Evolutionary conservation across 2,329 filamentous ascomycete genomes (phyloP), one percentile per base, ranked within the genome.

Genomic region (Aspergillus amoenus): DNA sequence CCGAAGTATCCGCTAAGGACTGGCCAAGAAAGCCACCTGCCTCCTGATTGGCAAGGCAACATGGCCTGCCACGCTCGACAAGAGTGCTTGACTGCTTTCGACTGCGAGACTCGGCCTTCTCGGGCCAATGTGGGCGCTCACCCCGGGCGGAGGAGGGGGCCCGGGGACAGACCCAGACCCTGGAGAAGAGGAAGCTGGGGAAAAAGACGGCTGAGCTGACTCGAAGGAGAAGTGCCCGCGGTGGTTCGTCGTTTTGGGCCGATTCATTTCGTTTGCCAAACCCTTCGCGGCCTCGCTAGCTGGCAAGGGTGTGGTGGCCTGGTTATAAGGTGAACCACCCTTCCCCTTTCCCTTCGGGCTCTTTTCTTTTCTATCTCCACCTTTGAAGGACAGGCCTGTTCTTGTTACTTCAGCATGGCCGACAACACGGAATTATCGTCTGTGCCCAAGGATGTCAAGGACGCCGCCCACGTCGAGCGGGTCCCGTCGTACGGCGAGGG

Each of bases 401-500:
- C 41, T 5, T 12, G 17, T 37, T 17, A 15, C 15, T 15, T 13
- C 49, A 39, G 9, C 9, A 56, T 61, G 59, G 47, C 59, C 22
- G 41, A 50, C 11, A 50, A 57, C 11, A 27, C 18, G 32, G 61
- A 59, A 17, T 15, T 46, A 12, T 32, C 51, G 9, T 39, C 24
- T n/a, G 49, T 37, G 37, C 6, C 44, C 21, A 22, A 32, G n/a
- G 49, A 48, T 7, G n/a, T 22, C 18, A 53, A 58, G 17, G 73
- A 74, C 40, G 69, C 77, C 57, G 68, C 72, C 6, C 75, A 82
- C 55, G 75, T 84, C 55, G 82, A 84, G 70, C 73, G 76, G 24
- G 78, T 81, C 5, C 58, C 80, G 50, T 82, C 79, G 1, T 70
- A 67, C 17, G 73, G 70, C 17, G 76, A 79, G 55, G 72, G 75